Base-by-base conservation (phyloP, 169 alveolate genomes). In the Eimeria praecox region DNA sequence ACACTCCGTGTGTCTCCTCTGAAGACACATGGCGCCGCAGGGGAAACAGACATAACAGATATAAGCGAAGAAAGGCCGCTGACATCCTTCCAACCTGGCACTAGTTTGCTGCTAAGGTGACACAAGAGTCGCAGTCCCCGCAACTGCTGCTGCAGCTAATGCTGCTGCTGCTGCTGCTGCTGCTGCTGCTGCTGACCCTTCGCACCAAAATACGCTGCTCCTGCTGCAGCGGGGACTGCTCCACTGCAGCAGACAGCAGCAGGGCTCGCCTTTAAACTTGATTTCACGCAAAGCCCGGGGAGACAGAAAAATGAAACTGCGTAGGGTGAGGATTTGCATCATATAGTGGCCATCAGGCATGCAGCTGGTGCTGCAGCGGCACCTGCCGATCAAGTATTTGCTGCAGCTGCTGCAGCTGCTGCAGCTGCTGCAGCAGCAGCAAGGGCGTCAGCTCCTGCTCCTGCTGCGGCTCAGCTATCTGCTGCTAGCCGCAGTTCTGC, bases 151-250 rank as follows among this genome's bases (percentile, higher is more conserved):
- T 10, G 66, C 66, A 12, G 66, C 27, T 56, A 27, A 5, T 56
- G 80, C 80, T 69, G 85, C 54, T 73, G 85, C 85, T 73, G 56
- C 85, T 73, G 85, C 85, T 73, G 83, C 83, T 73, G 83, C 83
- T 73, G 83, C 54, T 38, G 83, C 83, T 38, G 56, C 52, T 73
- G 83, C 83, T 73, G 83, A 9, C 27, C 69, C 2, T 59, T 5
- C 69, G 69, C 69, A 59, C 69, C 69, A 59, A 59, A 20, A 59
- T 59, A 59, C 30, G 33, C 38, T 64, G 75, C 75, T 64, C 40
- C 75, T 27, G 75, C 75, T 5, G 75, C 75, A 8, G 75, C 75
- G 8, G 16, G 20, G 33, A 38, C 20, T 71, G n/a, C 69, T 18
- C 69, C 69, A 9, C 83, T 73, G 85, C 54, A 73, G 85, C 85